Percentiles rank a stretch among this genome's conserved stretches.
These are phyloP conservation scores for Xylariaceae sp. DNA, from an alignment of 2,329 filamentous ascomycete species.

Conservation along the genomic window DNA sequence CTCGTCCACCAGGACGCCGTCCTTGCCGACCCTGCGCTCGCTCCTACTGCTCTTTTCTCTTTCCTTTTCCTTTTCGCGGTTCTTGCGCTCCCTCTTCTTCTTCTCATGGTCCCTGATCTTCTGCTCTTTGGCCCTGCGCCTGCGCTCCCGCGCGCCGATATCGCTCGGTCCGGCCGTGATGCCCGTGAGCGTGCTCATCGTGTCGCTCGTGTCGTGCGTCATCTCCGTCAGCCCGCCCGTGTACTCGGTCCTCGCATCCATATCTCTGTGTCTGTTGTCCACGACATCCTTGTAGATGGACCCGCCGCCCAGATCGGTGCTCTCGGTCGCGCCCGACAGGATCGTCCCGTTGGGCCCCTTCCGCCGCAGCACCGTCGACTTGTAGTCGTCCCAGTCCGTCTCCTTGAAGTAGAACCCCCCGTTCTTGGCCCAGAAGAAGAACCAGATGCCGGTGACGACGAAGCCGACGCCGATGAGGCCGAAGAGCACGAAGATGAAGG, in stretches of 20 bases:
- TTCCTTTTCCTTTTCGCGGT: slow-evolving; percentile 39
- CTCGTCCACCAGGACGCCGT: slow-evolving; percentile 59
- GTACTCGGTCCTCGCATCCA: slow-evolving; percentile 39
- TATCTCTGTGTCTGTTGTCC: too few relatives aligned
- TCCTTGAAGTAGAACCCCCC: slow-evolving; percentile 85
- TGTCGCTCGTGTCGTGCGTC: slow-evolving; percentile 39
- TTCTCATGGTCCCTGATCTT: slow-evolving; percentile 50
- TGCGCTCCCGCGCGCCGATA: slow-evolving; percentile 49
- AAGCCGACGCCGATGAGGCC: slow-evolving; percentile 75
- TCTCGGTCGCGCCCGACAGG: slow-evolving; percentile 73
- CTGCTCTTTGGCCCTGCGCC: slow-evolving; percentile 51
- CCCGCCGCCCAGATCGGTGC: slow-evolving; percentile 80
- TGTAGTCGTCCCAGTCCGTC: slow-evolving; percentile 97
- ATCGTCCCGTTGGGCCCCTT: slow-evolving; percentile 86
- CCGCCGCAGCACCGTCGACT: slow-evolving; percentile 82
- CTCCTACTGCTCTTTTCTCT: slow-evolving; percentile 25
- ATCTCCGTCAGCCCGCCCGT: slow-evolving; percentile 29
- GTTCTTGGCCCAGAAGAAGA: slow-evolving; percentile 98
- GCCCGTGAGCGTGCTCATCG: slow-evolving; percentile 46
- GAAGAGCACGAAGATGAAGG: slow-evolving; percentile 77
- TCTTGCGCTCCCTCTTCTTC: slow-evolving; percentile 35
- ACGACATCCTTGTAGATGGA: slow-evolving; percentile 72
- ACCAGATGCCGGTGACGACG: slow-evolving; percentile 77
- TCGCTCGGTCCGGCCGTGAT: slow-evolving; percentile 55
- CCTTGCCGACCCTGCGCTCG: slow-evolving; percentile 46